Conservation (phyloP, 179 eudicot species). For the Beta corolliflora region DNA sequence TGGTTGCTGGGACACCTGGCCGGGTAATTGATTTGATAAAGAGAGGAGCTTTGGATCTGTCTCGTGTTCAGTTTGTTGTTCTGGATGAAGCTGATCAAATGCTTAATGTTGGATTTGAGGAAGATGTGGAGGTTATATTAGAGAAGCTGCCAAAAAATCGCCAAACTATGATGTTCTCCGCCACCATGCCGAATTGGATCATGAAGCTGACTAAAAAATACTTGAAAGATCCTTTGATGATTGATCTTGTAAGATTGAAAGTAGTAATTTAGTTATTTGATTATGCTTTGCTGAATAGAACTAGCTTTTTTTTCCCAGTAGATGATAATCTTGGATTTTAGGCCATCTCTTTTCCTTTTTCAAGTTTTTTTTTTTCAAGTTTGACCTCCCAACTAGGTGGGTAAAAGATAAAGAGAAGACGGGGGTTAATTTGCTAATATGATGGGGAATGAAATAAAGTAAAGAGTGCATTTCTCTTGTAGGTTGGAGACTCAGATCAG, state of each 20-base stretch:
- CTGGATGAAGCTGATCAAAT: conserved; percentile 99
- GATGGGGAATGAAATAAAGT: not conserved
- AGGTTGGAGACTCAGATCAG: conserved; percentile 96
- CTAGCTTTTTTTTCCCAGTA: not conserved
- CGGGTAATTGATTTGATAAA: conserved; percentile 89
- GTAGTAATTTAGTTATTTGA: not conserved
- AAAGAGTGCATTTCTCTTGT: not conserved
- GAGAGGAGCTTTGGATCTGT: conserved; percentile 74
- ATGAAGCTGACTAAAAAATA: conserved; percentile 71
- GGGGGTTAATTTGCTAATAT: not conserved
- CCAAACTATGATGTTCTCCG: conserved; percentile 95
- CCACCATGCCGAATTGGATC: conserved; percentile 97
- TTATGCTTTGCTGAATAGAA: not conserved
- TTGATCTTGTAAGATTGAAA: conserved; percentile 79
- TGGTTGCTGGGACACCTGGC: conserved; percentile 95
- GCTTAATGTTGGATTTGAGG: conserved; percentile 97
- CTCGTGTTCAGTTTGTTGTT: conserved; percentile 79
- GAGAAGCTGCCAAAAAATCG: conserved; percentile 65
- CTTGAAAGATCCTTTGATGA: conserved; percentile 64
- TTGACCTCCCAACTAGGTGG: not conserved
- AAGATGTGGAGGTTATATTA: conserved; percentile 83
- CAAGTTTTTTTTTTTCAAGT: not conserved
- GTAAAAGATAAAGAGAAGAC: not conserved
- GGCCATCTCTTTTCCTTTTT: not conserved
- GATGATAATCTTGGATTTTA: not conserved